Conservation (phyloP, 202 grass and related monocot genomes). For the Carex arenaria region DNA sequence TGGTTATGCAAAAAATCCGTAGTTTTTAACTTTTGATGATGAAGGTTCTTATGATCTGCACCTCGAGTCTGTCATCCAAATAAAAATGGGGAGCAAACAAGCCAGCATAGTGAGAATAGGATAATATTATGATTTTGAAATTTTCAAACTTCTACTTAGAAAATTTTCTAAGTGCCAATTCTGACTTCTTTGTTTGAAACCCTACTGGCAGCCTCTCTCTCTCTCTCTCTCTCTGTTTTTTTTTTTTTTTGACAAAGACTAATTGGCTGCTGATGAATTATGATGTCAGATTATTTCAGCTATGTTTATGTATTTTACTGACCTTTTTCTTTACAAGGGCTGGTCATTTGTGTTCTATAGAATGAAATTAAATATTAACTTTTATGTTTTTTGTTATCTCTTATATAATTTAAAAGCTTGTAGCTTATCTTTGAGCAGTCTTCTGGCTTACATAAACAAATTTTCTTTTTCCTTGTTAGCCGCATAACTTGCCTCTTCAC, state of each 20-base stretch:
- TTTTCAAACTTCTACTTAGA: not conserved
- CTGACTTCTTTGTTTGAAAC: not conserved
- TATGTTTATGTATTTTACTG: not conserved
- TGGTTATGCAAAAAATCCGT: not conserved
- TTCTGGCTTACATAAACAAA: conserved; percentile 7
- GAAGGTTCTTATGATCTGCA: not conserved
- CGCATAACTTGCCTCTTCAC: not conserved
- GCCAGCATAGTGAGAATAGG: not conserved
- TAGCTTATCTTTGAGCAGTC: conserved; percentile 9
- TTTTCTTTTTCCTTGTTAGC: not conserved
- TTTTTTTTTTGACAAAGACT: not conserved
- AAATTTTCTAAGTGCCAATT: conserved; percentile 1
- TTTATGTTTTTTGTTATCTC: not conserved
- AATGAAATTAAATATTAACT: not conserved
- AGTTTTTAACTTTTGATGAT: not conserved
- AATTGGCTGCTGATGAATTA: not conserved
- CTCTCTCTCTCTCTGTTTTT: not conserved
- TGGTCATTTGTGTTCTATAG: conserved; percentile 7
- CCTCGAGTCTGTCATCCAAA: conserved; percentile 5
- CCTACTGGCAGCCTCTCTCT: not conserved
- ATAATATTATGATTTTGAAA: conserved; percentile 6
- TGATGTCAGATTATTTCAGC: not conserved
- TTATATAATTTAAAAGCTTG: not conserved
- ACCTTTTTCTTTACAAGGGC: not conserved
- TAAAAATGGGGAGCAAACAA: not conserved